Percentiles rank a stretch among this genome's conserved stretches.
These are phyloP conservation scores for Zarea fungicola DNA, from an alignment of 2,329 filamentous ascomycete genomes.

Conservation along the genomic window DNA sequence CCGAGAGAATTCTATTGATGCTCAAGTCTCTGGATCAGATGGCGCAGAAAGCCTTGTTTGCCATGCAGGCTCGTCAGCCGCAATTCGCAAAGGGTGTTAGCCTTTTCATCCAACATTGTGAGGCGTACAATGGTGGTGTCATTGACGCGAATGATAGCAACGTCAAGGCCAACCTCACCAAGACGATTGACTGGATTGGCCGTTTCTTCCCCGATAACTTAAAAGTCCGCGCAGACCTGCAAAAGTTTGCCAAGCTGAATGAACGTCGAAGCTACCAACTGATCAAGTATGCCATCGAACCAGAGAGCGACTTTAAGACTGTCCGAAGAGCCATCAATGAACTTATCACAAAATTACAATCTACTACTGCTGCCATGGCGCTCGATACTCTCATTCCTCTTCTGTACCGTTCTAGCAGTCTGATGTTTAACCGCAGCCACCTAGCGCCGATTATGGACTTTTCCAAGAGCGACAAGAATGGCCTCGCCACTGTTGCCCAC, in stretches of 20 bases:
- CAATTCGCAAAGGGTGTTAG: constrained; percentile 68
- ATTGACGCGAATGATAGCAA: constrained; percentile 66
- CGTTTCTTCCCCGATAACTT: constrained; percentile 71
- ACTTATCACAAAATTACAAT: constrained; percentile 73
- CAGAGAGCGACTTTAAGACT: constrained; percentile 86
- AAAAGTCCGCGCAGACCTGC: constrained; percentile 69
- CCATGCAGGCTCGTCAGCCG: constrained; percentile 73
- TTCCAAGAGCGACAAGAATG: constrained; percentile 76
- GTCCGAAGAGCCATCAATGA: constrained; percentile 89
- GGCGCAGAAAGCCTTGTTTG: constrained; percentile 83
- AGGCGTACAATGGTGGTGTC: constrained; percentile 84
- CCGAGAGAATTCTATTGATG: constrained; percentile 77
- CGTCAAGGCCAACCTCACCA: constrained; percentile 65
- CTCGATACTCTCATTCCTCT: constrained; percentile 78
- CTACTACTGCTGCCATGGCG: constrained; percentile 56
- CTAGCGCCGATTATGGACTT: constrained; percentile 84
- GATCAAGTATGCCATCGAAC: constrained; percentile 76
- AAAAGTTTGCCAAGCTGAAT: constrained; percentile 86
- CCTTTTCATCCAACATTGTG: constrained; percentile 76
- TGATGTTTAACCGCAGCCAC: constrained; percentile 93
- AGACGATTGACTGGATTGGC: constrained; percentile 66
- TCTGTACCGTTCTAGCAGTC: constrained; percentile 73
- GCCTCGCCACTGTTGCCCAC: constrained; percentile 73
- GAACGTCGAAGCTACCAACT: constrained; percentile 88
- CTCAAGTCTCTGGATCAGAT: constrained; percentile 71